Conservation (phyloP, 2,329 filamentous ascomycete species). For the Bipolaris victoriae region DNA sequence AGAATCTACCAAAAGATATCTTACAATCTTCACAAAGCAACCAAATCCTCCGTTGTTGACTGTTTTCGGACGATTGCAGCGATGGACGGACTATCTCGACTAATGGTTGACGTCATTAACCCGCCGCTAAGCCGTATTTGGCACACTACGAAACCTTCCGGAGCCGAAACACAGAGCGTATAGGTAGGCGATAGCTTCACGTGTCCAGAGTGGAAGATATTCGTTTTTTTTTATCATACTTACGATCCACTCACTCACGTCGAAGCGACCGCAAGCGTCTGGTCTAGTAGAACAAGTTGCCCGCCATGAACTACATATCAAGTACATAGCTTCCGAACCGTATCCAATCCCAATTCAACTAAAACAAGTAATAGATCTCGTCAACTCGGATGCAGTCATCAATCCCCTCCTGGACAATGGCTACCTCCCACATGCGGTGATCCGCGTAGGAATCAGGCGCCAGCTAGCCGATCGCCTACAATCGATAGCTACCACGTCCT, state of each 20-base stretch:
- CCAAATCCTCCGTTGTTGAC: neutral
- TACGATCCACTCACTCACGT: neutral
- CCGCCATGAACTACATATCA: conserved; percentile 43
- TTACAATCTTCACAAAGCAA: neutral
- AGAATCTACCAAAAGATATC: neutral
- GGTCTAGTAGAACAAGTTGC: neutral
- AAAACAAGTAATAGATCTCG: conserved; percentile 24
- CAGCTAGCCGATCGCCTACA: conserved; percentile 67
- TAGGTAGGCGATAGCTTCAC: conserved; percentile 16
- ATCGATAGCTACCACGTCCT: conserved; percentile 61
- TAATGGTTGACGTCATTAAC: conserved; percentile 36
- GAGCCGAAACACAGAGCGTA: conserved; percentile 27
- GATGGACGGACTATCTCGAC: neutral
- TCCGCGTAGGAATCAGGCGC: conserved; percentile 69
- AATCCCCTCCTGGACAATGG: conserved; percentile 65
- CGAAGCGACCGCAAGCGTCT: neutral
- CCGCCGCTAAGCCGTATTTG: conserved; percentile 21
- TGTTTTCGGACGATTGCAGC: neutral
- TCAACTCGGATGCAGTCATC: conserved; percentile 34
- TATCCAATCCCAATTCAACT: neutral
- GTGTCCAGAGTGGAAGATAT: neutral
- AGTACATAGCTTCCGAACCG: conserved; percentile 21
- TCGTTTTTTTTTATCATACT: neutral
- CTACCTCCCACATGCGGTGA: conserved; percentile 67
- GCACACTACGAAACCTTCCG: conserved; percentile 27